These are phyloP conservation scores for Lavandula angustifolia DNA, from an alignment of 257 asterid genomes.

Conservation along the genomic window DNA sequence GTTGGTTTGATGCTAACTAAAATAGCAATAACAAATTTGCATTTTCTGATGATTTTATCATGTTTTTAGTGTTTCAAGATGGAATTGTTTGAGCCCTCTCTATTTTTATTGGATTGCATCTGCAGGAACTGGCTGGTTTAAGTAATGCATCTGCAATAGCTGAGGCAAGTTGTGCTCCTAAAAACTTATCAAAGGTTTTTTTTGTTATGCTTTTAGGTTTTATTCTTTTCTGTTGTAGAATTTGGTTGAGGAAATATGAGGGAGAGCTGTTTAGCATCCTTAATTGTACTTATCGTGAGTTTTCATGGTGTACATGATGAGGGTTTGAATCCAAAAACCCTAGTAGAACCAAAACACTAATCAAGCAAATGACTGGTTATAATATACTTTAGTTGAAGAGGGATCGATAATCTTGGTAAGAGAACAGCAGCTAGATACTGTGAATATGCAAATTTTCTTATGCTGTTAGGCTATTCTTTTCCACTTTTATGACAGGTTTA, in stretches of 20 bases:
- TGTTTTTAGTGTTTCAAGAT: not conserved
- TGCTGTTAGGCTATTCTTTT: slow-evolving; percentile 13
- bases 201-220: not conserved
- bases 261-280: slow-evolving; percentile 1
- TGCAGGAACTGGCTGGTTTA: slow-evolving; percentile 83
- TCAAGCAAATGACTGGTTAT: slow-evolving; percentile 12
- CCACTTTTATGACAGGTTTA: slow-evolving; percentile 54
- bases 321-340: slow-evolving; percentile 10
- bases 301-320: slow-evolving; percentile 9
- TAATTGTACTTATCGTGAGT: not conserved
- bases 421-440: not conserved
- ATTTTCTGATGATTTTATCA: not conserved
- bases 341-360: not conserved
- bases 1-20: slow-evolving; percentile 24
- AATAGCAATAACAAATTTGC: not conserved
- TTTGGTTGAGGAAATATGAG: not conserved
- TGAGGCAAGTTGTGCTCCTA: slow-evolving; percentile 43
- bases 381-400: not conserved
- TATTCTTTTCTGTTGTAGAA: slow-evolving; percentile 16
- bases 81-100: slow-evolving; percentile 1
- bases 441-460: not conserved
- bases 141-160: slow-evolving; percentile 78
- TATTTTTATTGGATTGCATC: slow-evolving; percentile 11
- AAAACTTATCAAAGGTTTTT: not conserved
- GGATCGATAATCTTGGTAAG: not conserved